Percentiles rank a stretch among this genome's conserved stretches.
phyloP scores from a whole-genome alignment of 768 basidiomycete species.

The Suillus fuscotomentosus region DNA sequence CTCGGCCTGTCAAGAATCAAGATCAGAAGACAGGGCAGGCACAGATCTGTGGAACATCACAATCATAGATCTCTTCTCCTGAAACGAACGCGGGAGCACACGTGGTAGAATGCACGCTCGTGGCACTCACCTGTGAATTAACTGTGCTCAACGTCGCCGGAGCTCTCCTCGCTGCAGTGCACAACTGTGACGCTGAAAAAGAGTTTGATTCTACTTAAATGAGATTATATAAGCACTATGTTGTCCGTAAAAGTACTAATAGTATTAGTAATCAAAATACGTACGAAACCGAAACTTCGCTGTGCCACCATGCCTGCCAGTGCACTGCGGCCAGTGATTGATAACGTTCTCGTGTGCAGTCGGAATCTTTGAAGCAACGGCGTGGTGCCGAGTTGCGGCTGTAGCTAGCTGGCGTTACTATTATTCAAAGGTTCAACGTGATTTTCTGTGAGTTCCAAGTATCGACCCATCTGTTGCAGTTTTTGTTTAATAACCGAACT shows the following conservation, averaged over 20 bases:
- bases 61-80: neutral
- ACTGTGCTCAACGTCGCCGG: neutral
- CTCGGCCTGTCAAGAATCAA: neutral
- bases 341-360: neutral
- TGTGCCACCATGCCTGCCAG: too few relatives aligned
- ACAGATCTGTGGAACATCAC: neutral
- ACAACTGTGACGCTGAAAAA: neutral
- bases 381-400: neutral
- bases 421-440: neutral
- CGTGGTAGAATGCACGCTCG: neutral
- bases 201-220: neutral
- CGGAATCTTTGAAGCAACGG: neutral
- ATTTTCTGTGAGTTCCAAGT: neutral
- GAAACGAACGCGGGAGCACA: neutral
- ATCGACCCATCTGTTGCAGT: neutral
- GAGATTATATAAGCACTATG: neutral
- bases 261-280: neutral
- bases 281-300: neutral
- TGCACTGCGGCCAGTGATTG: neutral
- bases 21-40: conserved; percentile 1
- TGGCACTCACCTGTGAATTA: neutral
- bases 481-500: neutral
- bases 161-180: neutral
- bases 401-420: neutral
- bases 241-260: neutral